Percentiles rank a stretch among this genome's conserved stretches.
Conservation (phyloP, 768 basidiomycete species). For the Lentinula raphanica region DNA sequence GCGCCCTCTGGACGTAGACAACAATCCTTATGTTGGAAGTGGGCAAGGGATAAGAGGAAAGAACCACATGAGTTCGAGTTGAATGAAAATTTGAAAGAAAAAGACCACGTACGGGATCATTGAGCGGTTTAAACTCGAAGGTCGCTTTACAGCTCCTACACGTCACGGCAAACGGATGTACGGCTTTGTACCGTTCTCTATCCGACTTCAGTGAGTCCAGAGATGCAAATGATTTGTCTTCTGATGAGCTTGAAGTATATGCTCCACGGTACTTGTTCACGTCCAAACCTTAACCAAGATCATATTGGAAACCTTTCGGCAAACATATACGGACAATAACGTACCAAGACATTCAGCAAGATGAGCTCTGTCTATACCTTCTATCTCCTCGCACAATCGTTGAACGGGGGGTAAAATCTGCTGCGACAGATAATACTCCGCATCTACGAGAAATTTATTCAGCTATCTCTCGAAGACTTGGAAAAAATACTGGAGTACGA, state of each 20-base stretch:
- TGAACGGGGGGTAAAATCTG: conserved; percentile 95
- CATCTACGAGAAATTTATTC: conserved; percentile 73
- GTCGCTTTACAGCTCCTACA: conserved; percentile 72
- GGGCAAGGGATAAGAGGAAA: too few relatives aligned
- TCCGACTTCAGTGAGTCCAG: conserved; percentile 91
- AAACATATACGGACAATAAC: conserved; percentile 13
- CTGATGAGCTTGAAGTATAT: conserved; percentile 32
- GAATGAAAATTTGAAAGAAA: neutral
- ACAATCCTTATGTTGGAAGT: too few relatives aligned
- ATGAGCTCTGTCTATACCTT: conserved; percentile 88
- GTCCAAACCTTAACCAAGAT: conserved; percentile 53
- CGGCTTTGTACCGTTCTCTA: conserved; percentile 78
- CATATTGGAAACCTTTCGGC: neutral
- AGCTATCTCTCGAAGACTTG: too few relatives aligned
- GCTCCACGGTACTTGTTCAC: conserved; percentile 48
- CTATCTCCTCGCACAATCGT: conserved; percentile 92
- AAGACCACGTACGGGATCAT: conserved; percentile 49
- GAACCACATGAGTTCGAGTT: neutral
- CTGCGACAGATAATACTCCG: conserved; percentile 83
- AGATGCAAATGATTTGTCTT: conserved; percentile 67
- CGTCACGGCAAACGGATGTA: conserved; percentile 62
- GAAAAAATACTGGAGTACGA: conserved; percentile 11
- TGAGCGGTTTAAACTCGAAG: conserved; percentile 52
- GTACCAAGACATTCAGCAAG: conserved; percentile 95
- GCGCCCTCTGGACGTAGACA: conserved; percentile 63